Evolutionary conservation across 306 rosid genomes (phyloP).

Genomic region (Fagus sylvatica): DNA sequence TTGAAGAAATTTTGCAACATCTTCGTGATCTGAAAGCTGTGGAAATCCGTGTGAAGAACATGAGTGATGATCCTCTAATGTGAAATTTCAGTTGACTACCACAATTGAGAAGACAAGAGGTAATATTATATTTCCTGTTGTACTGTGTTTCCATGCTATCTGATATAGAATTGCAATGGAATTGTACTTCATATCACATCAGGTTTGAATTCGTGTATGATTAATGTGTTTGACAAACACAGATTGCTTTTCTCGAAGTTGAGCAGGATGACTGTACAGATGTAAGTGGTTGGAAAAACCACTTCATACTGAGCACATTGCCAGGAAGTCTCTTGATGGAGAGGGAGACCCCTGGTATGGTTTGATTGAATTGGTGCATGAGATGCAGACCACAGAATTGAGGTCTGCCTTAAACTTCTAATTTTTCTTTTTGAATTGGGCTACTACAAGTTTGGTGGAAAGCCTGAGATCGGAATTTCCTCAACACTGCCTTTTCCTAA

Average conservation of each 20-base stretch:
- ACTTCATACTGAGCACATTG: constrained; percentile 12
- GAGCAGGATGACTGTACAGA: constrained; percentile 26
- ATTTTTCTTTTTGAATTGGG: constrained; percentile 19
- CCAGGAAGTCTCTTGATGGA: constrained; percentile 25
- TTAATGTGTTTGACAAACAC: constrained; percentile 19
- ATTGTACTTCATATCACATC: background rate
- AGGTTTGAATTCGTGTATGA: background rate
- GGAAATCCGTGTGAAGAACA: constrained; percentile 45
- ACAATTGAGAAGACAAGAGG: constrained; percentile 21
- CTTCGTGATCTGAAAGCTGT: constrained; percentile 65
- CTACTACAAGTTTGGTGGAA: constrained; percentile 9
- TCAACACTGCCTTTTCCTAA: constrained; percentile 2
- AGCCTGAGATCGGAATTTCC: constrained; percentile 25
- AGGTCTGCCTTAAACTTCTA: constrained; percentile 17
- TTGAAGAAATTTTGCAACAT: constrained; percentile 74
- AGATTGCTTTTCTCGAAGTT: constrained; percentile 23
- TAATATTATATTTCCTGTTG: constrained; percentile 1
- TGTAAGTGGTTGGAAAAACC: constrained; percentile 11
- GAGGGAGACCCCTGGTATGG: constrained; percentile 29
- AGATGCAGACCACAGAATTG: constrained; percentile 12
- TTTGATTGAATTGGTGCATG: constrained; percentile 31
- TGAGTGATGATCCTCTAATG: constrained; percentile 33
- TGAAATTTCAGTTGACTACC: constrained; percentile 29
- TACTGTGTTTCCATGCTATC: constrained; percentile 3
- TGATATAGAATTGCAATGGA: background rate